Evolutionary conservation across 179 eudicot genomes (phyloP), one percentile per base, ranked within the genome.

Genomic region (Beta macrorhiza): DNA sequence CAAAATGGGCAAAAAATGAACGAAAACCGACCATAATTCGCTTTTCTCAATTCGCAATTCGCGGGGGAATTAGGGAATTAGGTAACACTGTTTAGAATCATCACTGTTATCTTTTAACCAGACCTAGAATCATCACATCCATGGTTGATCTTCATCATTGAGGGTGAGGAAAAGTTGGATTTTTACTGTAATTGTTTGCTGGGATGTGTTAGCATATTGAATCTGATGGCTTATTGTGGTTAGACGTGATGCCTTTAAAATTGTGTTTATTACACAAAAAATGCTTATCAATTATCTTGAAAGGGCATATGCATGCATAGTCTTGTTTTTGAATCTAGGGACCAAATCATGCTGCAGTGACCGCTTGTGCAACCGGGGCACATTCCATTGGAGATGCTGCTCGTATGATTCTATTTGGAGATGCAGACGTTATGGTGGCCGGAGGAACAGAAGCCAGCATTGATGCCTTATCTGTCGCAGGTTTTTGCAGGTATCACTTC

Each of bases 281-380:
- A 25, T 58, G 75, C 61, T 14, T 82, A 15, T 51, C n/a, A 10
- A 62, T 72, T 59, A 37, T 69, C 7, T 80, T 12, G 65, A 53
- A 83, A 73, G 74, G 45, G 79, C 79, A 75, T 85, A 75, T 83
- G 81, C 76, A 86, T 86, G 88, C 84, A 83, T 84, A 91, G 89
- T 83, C 77, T 85, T 88, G 78, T 84, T 89, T 86, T 90, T 86
- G 92, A 91, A 83, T 89, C 77, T 91, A 96, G 99, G 99, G 99
- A 83, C 99, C 99, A 80, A 96, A 96, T 91, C 99, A 94, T 89
- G 98, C 99, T 90, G 98, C 98, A 90, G 97, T 91, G 84, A 96
- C 98, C 74, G 99, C 98, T 83, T 96, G 99, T 89, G 99, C 99
- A 73, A 96, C 99, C 58, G 99, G 99, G 82, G 98, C 97, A 67